Base-by-base conservation (phyloP, 2,329 filamentous ascomycete species). In the Bipolaris sorokiniana region DNA sequence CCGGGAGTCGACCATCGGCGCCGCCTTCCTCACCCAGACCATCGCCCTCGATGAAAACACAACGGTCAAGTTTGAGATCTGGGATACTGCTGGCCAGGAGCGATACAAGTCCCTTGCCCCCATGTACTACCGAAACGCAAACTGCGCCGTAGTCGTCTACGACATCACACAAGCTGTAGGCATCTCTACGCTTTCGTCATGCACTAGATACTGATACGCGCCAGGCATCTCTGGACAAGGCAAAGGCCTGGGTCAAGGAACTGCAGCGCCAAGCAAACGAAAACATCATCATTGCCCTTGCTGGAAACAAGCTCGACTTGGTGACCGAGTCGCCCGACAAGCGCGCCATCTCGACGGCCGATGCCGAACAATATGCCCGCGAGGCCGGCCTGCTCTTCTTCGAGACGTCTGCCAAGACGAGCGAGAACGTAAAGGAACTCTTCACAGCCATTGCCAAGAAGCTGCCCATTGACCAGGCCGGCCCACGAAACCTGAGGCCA, bases 51-150 rank as follows among this genome's bases (percentile, higher is more conserved):
- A 98, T 78, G 95, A 98, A 76, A 95, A 88, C 80, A 98, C 95
- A 58, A 99, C 95, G 54, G 94, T 99, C 80, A 99, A 99, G 84
- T 99, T 99, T 75, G 95, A 99, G 81, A 99, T 99, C 76, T 99
- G 95, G 74, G 74, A 76, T 53, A 99, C 95, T 9, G 95, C 95
- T 63, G 95, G 95, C 63, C 95, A 99, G 82, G 95, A 99, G 81
- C 88, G 96, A 75, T 99, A 98, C 86, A 98, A 98, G 84, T 98
- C 95, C 11, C 84, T 99, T 66, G 95, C 95, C 33, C 95, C 95
- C 71, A 99, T 99, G 95, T 99, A 99, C 84, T 99, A 99, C 82
- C 85, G 96, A 71, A 99, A 99, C 78, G 96, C 96, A 69, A 98
- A 99, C 86, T 98, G 95, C 81, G 95, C 96, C 57, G 94, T 99